These are phyloP conservation scores for Taiozyma sp. DNA, from an alignment of 1,139 yeast genomes.

Conservation along the genomic window DNA sequence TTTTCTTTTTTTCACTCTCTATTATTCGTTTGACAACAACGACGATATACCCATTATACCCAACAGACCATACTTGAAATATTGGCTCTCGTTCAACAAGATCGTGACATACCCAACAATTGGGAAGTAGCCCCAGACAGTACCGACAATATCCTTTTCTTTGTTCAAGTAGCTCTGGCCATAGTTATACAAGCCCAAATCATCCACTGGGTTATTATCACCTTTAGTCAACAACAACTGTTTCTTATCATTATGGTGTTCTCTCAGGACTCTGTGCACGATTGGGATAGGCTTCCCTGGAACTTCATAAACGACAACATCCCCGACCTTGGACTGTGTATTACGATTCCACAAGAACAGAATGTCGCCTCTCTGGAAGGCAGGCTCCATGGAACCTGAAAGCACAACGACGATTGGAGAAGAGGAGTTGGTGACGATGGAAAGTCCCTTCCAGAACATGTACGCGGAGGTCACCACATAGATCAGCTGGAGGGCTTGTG, in stretches of 20 bases:
- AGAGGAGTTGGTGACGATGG: slow-evolving; percentile 74
- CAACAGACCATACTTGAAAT: slow-evolving; percentile 66
- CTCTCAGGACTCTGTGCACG: slow-evolving; percentile 90
- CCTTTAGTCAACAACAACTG: slow-evolving; percentile 91
- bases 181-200: slow-evolving; percentile 76
- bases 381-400: slow-evolving; percentile 99
- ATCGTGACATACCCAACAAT: slow-evolving; percentile 88
- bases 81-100: slow-evolving; percentile 82
- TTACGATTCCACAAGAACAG: slow-evolving; percentile 88
- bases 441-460: slow-evolving; percentile 86
- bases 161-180: slow-evolving; percentile 76
- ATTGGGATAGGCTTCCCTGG: slow-evolving; percentile 82
- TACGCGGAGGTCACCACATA: slow-evolving; percentile 85
- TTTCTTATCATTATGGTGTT: slow-evolving; percentile 51
- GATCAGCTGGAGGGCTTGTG: slow-evolving; percentile 63
- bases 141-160: slow-evolving; percentile 76
- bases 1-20: background rate
- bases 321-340: slow-evolving; percentile 72
- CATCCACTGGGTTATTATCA: slow-evolving; percentile 93
- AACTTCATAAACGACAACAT: slow-evolving; percentile 91
- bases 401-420: slow-evolving; percentile 96
- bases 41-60: slow-evolving; percentile 64
- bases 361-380: slow-evolving; percentile 97
- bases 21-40: slow-evolving; percentile 39
- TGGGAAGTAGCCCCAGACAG: slow-evolving; percentile 92